phyloP scores from a whole-genome alignment of 1,284 basidiomycete genomes.

The Marasmius sp. region DNA sequence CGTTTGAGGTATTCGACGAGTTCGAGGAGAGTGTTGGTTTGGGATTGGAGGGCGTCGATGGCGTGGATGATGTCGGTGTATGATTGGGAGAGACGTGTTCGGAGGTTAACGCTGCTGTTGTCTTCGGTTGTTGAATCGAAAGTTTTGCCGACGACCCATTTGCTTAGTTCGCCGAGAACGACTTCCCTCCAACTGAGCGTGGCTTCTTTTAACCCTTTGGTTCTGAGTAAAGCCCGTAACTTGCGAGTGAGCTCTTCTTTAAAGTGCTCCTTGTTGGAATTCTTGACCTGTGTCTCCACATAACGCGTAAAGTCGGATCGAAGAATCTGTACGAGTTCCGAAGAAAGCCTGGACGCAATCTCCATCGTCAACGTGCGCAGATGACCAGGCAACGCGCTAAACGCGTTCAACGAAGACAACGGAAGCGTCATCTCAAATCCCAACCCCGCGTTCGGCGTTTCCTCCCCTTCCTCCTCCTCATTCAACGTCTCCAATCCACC shows the following conservation, averaged over 20 bases:
- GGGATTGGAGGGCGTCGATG: background rate
- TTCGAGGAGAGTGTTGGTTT: constrained; percentile 1
- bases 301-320: constrained; percentile 65
- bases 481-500: constrained; percentile 23
- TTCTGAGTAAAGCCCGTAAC: constrained; percentile 74
- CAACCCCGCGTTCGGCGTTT: background rate
- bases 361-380: constrained; percentile 65
- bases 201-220: constrained; percentile 72
- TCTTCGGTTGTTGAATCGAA: constrained; percentile 8
- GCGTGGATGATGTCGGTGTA: too few relatives aligned
- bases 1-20: background rate
- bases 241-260: constrained; percentile 69
- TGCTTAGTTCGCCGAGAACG: constrained; percentile 60
- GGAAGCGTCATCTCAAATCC: constrained; percentile 26
- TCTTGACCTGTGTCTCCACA: constrained; percentile 29
- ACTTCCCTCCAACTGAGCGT: constrained; percentile 77
- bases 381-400: constrained; percentile 68
- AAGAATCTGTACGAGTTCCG: constrained; percentile 74
- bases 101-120: too few relatives aligned
- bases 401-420: constrained; percentile 69
- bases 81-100: too few relatives aligned
- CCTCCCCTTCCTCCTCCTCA: constrained; percentile 26
- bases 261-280: constrained; percentile 34
- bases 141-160: background rate
- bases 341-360: constrained; percentile 77